A percentile compares a stretch with the other conserved stretches of the same genome.
phyloP scores from a whole-genome alignment of 352 stramenopile genomes.

The Globisporangium cystogenes region DNA sequence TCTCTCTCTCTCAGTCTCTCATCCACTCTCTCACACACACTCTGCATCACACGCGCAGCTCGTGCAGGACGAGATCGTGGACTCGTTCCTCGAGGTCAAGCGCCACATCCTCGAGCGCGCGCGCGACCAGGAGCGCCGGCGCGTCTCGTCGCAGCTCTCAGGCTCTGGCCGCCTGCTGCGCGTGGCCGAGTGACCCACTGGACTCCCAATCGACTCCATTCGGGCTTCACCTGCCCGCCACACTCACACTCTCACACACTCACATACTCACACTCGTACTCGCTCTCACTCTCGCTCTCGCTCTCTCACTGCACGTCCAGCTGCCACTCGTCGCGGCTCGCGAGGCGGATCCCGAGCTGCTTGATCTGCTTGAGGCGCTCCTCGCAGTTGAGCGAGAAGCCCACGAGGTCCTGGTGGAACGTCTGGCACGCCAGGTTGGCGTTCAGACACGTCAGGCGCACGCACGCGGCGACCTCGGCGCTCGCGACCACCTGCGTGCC shows the following conservation, averaged over 20 bases:
- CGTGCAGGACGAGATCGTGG: slow-evolving; percentile 82
- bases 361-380: slow-evolving; percentile 88
- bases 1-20: background rate
- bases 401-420: slow-evolving; percentile 79
- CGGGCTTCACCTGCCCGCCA: background rate
- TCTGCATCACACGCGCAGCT: too few species aligned
- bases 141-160: background rate
- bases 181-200: slow-evolving; percentile 1
- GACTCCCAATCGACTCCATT: background rate
- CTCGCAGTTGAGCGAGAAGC: slow-evolving; percentile 75
- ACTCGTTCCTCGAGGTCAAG: slow-evolving; percentile 87
- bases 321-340: slow-evolving; percentile 50
- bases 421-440: slow-evolving; percentile 80
- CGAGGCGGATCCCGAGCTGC: slow-evolving; percentile 59
- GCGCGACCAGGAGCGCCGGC: slow-evolving; percentile 40
- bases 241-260: background rate
- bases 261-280: background rate
- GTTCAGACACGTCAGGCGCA: slow-evolving; percentile 76
- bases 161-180: slow-evolving; percentile 8
- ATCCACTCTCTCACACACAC: background rate
- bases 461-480: slow-evolving; percentile 51
- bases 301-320: slow-evolving; percentile 11
- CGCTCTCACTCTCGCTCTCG: background rate
- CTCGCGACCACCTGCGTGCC: slow-evolving; percentile 69
- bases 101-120: slow-evolving; percentile 72